Evolutionary conservation across 2,329 filamentous ascomycete species (phyloP).

Genomic region (Daldinia eschscholtzii): DNA sequence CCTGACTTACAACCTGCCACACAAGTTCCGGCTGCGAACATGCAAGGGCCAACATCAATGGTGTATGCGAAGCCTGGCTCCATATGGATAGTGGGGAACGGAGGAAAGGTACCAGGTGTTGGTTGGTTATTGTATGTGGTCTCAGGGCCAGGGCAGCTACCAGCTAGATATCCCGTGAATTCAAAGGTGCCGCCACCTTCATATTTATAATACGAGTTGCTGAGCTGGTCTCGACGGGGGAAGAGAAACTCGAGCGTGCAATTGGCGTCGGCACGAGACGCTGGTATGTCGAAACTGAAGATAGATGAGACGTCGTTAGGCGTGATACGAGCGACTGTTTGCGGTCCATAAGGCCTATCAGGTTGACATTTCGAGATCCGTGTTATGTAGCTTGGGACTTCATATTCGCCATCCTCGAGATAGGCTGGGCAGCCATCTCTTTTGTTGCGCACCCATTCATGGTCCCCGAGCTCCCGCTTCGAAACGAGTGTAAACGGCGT

Average conservation of each 20-base stretch:
- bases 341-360: constrained; percentile 55
- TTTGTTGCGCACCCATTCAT: constrained; percentile 43
- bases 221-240: constrained; percentile 53
- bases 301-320: constrained; percentile 54
- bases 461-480: constrained; percentile 46
- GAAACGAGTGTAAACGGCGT: constrained; percentile 47
- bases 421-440: constrained; percentile 48
- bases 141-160: constrained; percentile 48
- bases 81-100: constrained; percentile 52
- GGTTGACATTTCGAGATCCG: constrained; percentile 53
- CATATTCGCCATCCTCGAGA: constrained; percentile 48
- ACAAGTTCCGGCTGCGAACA: constrained; percentile 48
- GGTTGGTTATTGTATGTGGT: constrained; percentile 53
- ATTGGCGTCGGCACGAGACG: constrained; percentile 55
- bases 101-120: constrained; percentile 44
- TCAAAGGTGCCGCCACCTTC: constrained; percentile 55
- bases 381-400: constrained; percentile 53
- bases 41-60: constrained; percentile 52
- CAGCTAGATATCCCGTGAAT: constrained; percentile 50
- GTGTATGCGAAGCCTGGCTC: constrained; percentile 53
- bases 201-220: constrained; percentile 53
- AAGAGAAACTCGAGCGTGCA: constrained; percentile 63
- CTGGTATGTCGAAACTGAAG: constrained; percentile 62
- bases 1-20: constrained; percentile 49
- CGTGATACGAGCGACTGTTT: constrained; percentile 57